Percentiles rank a stretch among this genome's conserved stretches.
These are phyloP conservation scores for Xylaria scruposa DNA, from an alignment of 495 filamentous ascomycete genomes.

Conservation along the genomic window DNA sequence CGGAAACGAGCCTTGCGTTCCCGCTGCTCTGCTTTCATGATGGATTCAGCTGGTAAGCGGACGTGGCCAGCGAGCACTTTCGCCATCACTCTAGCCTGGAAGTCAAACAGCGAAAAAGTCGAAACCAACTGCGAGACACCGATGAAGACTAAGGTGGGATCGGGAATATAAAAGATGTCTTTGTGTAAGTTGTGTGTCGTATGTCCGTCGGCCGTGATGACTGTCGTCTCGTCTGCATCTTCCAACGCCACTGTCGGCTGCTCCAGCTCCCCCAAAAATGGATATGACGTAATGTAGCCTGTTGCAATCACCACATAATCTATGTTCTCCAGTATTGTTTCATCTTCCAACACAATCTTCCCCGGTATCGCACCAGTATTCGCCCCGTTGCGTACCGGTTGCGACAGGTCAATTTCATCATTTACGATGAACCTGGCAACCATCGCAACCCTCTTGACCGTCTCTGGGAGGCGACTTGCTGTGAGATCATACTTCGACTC, in stretches of 20 bases:
- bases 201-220: slow-evolving; percentile 66
- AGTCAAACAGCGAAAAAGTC: slow-evolving; percentile 70
- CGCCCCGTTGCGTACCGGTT: slow-evolving; percentile 6
- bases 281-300: slow-evolving; percentile 67
- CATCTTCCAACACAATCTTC: slow-evolving; percentile 41
- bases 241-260: slow-evolving; percentile 37
- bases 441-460: slow-evolving; percentile 58
- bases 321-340: slow-evolving; percentile 55
- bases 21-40: slow-evolving; percentile 62
- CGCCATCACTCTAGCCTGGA: slow-evolving; percentile 66
- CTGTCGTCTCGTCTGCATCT: slow-evolving; percentile 53
- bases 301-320: slow-evolving; percentile 67
- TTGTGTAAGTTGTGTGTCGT: slow-evolving; percentile 72
- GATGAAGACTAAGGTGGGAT: slow-evolving; percentile 67
- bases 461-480: slow-evolving; percentile 54
- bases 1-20: slow-evolving; percentile 39
- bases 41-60: slow-evolving; percentile 51
- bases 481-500: slow-evolving; percentile 64
- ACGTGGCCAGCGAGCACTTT: slow-evolving; percentile 62
- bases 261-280: slow-evolving; percentile 61
- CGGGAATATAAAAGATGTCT: slow-evolving; percentile 71
- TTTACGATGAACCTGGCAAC: slow-evolving; percentile 44
- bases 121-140: slow-evolving; percentile 66
- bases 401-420: slow-evolving; percentile 32
- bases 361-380: slow-evolving; percentile 33